Percentiles rank a stretch among this genome's conserved stretches.
phyloP scores from a whole-genome alignment of 352 stramenopile species.

The Pythium monospermum region DNA sequence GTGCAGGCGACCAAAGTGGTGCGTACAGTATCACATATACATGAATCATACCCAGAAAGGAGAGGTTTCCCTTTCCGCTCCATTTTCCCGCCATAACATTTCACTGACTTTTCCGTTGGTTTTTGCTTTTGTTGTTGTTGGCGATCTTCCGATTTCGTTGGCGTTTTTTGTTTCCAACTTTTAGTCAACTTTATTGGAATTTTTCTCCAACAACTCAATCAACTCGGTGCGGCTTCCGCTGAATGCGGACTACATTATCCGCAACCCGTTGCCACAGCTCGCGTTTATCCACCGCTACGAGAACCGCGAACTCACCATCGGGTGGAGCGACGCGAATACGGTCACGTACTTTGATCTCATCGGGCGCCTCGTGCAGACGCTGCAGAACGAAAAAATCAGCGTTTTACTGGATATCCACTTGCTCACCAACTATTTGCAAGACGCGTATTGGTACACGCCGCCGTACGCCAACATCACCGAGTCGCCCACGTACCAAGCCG shows the following conservation, averaged over 20 bases:
- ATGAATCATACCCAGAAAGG: too few relatives aligned
- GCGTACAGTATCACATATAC: too few relatives aligned
- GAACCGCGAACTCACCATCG: slow-evolving; percentile 50
- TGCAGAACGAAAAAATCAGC: slow-evolving; percentile 43
- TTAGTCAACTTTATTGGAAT: slow-evolving; percentile 39
- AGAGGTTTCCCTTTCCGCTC: too few relatives aligned
- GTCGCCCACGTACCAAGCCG: slow-evolving; percentile 41
- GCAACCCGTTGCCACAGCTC: slow-evolving; percentile 38
- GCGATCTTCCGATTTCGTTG: neutral
- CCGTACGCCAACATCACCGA: slow-evolving; percentile 39
- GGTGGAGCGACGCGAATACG: slow-evolving; percentile 33
- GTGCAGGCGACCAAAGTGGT: slow-evolving; percentile 46
- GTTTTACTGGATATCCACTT: slow-evolving; percentile 61
- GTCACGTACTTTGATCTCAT: slow-evolving; percentile 58
- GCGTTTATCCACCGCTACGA: slow-evolving; percentile 53
- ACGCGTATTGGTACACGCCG: slow-evolving; percentile 65
- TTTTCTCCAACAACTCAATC: slow-evolving; percentile 53
- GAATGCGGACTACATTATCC: slow-evolving; percentile 44
- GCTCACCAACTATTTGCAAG: slow-evolving; percentile 41
- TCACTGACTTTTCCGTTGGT: too few relatives aligned
- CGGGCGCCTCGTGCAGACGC: slow-evolving; percentile 43
- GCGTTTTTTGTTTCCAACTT: slow-evolving; percentile 1
- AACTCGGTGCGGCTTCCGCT: slow-evolving; percentile 60
- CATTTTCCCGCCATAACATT: too few relatives aligned
- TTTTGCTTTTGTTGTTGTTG: neutral